Evolutionary conservation across 2,329 filamentous ascomycete genomes (phyloP).

Genomic region (Neocatenulostroma microsporum): DNA sequence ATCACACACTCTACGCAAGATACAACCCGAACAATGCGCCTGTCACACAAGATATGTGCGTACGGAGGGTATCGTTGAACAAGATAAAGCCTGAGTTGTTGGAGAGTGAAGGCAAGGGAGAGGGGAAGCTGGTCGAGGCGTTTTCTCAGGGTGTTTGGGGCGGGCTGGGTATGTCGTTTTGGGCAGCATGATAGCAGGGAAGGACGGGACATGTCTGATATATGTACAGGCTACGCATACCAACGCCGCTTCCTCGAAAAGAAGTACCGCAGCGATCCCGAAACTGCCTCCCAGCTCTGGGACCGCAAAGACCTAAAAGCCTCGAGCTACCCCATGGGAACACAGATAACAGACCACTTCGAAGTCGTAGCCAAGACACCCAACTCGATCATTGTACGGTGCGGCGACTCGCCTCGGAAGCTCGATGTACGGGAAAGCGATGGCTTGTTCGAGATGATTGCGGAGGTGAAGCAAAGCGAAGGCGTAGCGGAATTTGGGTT

Average conservation of each 20-base stretch:
- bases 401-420: constrained; percentile 57
- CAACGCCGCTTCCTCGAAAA: constrained; percentile 53
- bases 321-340: constrained; percentile 56
- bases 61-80: constrained; percentile 54
- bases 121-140: constrained; percentile 53
- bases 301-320: constrained; percentile 45
- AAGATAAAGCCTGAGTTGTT: constrained; percentile 60
- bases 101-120: constrained; percentile 34
- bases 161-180: constrained; percentile 49
- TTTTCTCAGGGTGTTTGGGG: constrained; percentile 63
- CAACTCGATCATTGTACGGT: constrained; percentile 54
- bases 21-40: constrained; percentile 59
- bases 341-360: constrained; percentile 62
- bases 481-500: constrained; percentile 56
- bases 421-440: constrained; percentile 51
- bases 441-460: constrained; percentile 59
- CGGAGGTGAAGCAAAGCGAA: constrained; percentile 51
- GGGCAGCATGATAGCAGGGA: constrained; percentile 47
- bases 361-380: constrained; percentile 60
- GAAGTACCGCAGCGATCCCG: constrained; percentile 49
- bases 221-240: constrained; percentile 45
- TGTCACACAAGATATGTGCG: constrained; percentile 55
- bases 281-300: constrained; percentile 57
- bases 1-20: constrained; percentile 47
- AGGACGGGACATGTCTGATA: background rate